Conservation (phyloP, 257 asterid genomes). For the Petunia secreta region DNA sequence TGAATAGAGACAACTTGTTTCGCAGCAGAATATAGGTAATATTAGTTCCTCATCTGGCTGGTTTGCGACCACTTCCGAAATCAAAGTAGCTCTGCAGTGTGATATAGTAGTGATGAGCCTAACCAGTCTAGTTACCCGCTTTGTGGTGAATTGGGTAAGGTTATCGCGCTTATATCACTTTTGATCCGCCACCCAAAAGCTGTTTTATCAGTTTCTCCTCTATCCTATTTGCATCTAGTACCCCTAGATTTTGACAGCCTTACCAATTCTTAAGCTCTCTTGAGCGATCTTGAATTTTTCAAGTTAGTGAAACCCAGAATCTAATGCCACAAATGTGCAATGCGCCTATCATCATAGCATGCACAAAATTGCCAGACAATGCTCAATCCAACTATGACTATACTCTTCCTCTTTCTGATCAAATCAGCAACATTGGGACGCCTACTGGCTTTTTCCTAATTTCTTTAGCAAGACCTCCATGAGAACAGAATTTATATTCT, state of each 20-base stretch:
- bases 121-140: not conserved
- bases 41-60: not conserved
- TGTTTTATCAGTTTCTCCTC: slow-evolving; percentile 4
- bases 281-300: slow-evolving; percentile 5
- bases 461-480: not conserved
- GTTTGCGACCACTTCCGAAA: not conserved
- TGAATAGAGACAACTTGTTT: slow-evolving; percentile 13
- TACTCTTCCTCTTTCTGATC: slow-evolving; percentile 21
- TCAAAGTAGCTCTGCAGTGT: not conserved
- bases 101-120: not conserved
- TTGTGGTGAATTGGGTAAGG: too few species aligned
- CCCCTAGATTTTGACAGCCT: not conserved
- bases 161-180: slow-evolving; percentile 1
- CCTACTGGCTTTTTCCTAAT: not conserved
- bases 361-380: not conserved
- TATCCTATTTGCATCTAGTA: not conserved
- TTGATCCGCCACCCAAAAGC: not conserved
- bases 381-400: not conserved
- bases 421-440: not conserved
- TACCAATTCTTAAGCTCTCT: slow-evolving; percentile 8
- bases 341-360: slow-evolving; percentile 19
- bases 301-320: slow-evolving; percentile 18
- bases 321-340: slow-evolving; percentile 9
- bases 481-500: slow-evolving; percentile 1
- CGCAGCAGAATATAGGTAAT: slow-evolving; percentile 6